phyloP scores from a whole-genome alignment of 352 stramenopile genomes.

The Phytophthora quininea region DNA sequence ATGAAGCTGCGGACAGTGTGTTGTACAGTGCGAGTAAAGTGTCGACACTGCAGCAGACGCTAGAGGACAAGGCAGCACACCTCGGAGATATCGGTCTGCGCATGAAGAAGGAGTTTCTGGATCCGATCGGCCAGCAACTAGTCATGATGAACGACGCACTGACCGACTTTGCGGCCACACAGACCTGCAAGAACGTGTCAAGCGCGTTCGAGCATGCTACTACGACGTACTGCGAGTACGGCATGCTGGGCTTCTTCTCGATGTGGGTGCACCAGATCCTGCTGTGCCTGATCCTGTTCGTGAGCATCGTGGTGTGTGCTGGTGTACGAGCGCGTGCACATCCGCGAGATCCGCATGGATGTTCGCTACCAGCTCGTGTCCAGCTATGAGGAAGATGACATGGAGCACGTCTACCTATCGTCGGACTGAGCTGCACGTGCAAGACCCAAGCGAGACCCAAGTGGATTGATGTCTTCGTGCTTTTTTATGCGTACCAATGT shows the following conservation, averaged over 20 bases:
- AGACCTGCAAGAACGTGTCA: constrained; percentile 58
- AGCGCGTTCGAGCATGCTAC: constrained; percentile 53
- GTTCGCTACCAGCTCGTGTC: constrained; percentile 79
- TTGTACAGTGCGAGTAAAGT: constrained; percentile 38
- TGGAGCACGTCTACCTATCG: constrained; percentile 83
- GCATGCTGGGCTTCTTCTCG: constrained; percentile 83
- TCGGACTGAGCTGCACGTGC: constrained; percentile 40
- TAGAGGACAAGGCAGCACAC: constrained; percentile 56
- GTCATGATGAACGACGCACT: constrained; percentile 33
- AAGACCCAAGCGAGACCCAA: background rate
- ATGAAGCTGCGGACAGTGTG: constrained; percentile 35
- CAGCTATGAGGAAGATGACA: constrained; percentile 80
- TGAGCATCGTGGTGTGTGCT: constrained; percentile 75
- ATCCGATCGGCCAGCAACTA: constrained; percentile 68
- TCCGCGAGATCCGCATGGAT: constrained; percentile 59
- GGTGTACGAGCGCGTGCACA: constrained; percentile 80
- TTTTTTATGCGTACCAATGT: constrained; percentile 14
- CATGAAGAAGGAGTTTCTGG: constrained; percentile 78
- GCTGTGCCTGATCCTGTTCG: constrained; percentile 78
- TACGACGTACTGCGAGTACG: constrained; percentile 75
- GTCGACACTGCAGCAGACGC: constrained; percentile 44
- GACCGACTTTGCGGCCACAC: constrained; percentile 44
- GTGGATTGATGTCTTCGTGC: too few species aligned
- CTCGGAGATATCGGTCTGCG: constrained; percentile 56
- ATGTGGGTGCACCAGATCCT: constrained; percentile 89